Evolutionary conservation across 129 eudicot genomes (phyloP).

Genomic region (Heracleum sosnowskyi): DNA sequence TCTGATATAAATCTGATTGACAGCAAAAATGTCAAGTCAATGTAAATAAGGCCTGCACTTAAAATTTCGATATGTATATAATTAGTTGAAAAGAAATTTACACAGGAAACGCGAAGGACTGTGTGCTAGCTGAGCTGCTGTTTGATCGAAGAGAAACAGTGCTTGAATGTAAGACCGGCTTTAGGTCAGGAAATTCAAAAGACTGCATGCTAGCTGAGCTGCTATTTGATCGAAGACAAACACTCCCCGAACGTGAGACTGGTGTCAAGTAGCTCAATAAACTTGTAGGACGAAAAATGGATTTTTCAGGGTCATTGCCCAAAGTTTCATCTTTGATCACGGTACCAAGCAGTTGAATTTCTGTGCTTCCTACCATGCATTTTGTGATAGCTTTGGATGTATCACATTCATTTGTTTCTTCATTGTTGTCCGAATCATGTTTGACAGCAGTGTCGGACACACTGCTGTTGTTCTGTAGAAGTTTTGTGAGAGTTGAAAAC

Average conservation of each 20-base stretch:
- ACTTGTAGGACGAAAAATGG: conserved; percentile 18
- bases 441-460: neutral
- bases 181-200: conserved; percentile 37
- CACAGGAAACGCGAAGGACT: conserved; percentile 49
- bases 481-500: neutral
- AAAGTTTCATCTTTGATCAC: conserved; percentile 5
- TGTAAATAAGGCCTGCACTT: neutral
- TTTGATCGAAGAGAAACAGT: conserved; percentile 27
- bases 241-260: conserved; percentile 11
- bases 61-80: neutral
- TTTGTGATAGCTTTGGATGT: neutral
- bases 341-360: neutral
- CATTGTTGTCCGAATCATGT: neutral
- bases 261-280: conserved; percentile 7
- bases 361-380: neutral
- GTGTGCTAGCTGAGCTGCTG: conserved; percentile 37
- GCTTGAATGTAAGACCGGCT: conserved; percentile 6
- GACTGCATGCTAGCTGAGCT: conserved; percentile 37
- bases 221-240: conserved; percentile 28
- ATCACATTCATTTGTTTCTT: neutral
- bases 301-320: conserved; percentile 4
- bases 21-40: neutral
- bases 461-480: neutral
- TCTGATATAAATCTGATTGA: conserved; percentile 26
- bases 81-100: conserved; percentile 10